Conservation (phyloP, 2,329 filamentous ascomycete genomes). For the Dactylonectria macrodidyma region DNA sequence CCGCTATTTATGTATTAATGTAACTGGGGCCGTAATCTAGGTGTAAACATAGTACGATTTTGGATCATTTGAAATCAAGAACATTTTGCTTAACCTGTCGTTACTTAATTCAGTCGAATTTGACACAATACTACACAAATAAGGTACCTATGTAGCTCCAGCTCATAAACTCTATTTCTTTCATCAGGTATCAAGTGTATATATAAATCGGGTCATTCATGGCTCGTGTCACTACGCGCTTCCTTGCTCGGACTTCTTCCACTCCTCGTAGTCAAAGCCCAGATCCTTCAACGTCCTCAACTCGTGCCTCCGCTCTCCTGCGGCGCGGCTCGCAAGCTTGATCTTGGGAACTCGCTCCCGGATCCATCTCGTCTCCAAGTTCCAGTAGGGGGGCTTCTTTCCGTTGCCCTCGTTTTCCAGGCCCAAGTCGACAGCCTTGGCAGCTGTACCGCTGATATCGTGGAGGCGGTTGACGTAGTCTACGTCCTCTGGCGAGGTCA, state of each 20-base stretch:
- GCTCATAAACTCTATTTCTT: not conserved
- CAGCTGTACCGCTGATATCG: constrained; percentile 61
- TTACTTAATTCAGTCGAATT: not conserved
- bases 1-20: not conserved
- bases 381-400: constrained; percentile 58
- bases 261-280: constrained; percentile 56
- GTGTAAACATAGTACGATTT: not conserved
- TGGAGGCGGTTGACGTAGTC: constrained; percentile 73
- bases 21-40: not conserved
- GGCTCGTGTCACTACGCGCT: constrained; percentile 31
- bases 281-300: constrained; percentile 55
- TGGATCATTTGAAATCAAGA: not conserved
- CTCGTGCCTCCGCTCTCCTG: constrained; percentile 53
- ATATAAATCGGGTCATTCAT: not conserved
- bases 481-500: constrained; percentile 67
- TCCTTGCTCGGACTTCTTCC: constrained; percentile 44
- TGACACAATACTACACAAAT: not conserved
- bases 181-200: constrained; percentile 6
- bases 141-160: not conserved
- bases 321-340: constrained; percentile 55
- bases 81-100: not conserved
- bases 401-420: constrained; percentile 56
- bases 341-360: constrained; percentile 58
- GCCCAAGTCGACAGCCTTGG: constrained; percentile 33
- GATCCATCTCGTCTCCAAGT: constrained; percentile 56